Percentiles rank a stretch among this genome's conserved stretches.
These are phyloP conservation scores for Zopfia rhizophila DNA, from an alignment of 2,329 filamentous ascomycete species.

Conservation along the genomic window DNA sequence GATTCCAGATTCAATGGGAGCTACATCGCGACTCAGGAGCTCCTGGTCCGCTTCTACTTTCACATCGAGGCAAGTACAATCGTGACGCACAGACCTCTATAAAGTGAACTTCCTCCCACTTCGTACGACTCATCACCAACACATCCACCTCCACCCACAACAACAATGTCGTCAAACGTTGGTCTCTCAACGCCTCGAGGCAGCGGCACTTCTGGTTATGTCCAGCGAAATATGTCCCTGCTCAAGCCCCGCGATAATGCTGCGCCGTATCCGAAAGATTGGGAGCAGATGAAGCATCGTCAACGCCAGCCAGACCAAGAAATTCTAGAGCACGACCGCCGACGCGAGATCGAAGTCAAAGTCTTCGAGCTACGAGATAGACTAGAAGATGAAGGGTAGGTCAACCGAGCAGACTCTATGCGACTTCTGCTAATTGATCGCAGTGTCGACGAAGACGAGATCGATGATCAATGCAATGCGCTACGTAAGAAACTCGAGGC, in stretches of 20 bases:
- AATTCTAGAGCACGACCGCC: constrained; percentile 93
- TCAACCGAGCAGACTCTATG: constrained; percentile 11
- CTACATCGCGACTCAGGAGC: no score
- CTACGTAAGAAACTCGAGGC: constrained; percentile 71
- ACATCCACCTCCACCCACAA: constrained; percentile 3
- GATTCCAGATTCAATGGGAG: no score
- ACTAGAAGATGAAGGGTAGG: constrained; percentile 88
- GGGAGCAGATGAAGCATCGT: constrained; percentile 75
- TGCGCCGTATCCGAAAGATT: constrained; percentile 79
- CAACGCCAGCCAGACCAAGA: constrained; percentile 88
- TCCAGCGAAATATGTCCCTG: constrained; percentile 93
- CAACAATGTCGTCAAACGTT: constrained; percentile 91
- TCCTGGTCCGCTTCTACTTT: no score
- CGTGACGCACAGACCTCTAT: background rate
- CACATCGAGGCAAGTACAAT: no score
- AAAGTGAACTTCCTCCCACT: background rate
- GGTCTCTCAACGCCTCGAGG: constrained; percentile 94
- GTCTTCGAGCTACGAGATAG: constrained; percentile 90
- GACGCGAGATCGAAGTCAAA: constrained; percentile 90
- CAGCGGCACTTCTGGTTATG: constrained; percentile 95
- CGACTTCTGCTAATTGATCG: constrained; percentile 25
- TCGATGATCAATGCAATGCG: constrained; percentile 78
- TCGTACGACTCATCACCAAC: background rate
- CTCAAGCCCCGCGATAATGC: constrained; percentile 83
- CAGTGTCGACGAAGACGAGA: constrained; percentile 87